Evolutionary conservation across 2,329 filamentous ascomycete species (phyloP).

Genomic region (Ceratocystis variospora): DNA sequence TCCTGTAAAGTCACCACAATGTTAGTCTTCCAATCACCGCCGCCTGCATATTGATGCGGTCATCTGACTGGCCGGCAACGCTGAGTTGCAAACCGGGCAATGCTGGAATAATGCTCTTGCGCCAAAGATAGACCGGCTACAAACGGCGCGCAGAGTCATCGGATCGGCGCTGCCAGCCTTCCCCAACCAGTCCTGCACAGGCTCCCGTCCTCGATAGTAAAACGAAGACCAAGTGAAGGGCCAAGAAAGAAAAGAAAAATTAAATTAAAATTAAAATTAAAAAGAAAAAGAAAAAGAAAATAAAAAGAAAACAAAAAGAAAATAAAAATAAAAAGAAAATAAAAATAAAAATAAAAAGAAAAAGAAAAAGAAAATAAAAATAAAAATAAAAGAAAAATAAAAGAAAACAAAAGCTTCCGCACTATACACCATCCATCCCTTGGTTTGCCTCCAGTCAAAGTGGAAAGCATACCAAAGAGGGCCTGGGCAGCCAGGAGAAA

Average conservation of each 20-base stretch:
- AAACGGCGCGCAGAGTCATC: too few species aligned
- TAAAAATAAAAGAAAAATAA: too few species aligned
- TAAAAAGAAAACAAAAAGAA: too few species aligned
- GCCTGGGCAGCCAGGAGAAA: not conserved
- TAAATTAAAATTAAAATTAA: too few species aligned
- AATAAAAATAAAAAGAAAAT: too few species aligned
- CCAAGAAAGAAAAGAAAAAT: not conserved
- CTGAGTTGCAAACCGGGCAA: not conserved
- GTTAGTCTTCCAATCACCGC: too few species aligned
- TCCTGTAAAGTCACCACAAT: too few species aligned
- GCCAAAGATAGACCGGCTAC: not conserved
- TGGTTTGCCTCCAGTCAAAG: not conserved
- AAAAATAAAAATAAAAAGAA: too few species aligned
- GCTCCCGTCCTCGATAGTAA: not conserved
- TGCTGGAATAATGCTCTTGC: not conserved
- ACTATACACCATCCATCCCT: not conserved
- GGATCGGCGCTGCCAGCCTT: too few species aligned
- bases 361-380: too few species aligned
- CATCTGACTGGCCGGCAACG: not conserved
- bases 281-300: too few species aligned
- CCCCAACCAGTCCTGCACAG: too few species aligned
- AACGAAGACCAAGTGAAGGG: not conserved
- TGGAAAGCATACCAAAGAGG: not conserved
- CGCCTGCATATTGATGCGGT: not conserved
- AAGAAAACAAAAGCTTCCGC: not conserved